Conservation (phyloP, 2,329 filamentous ascomycete species). For the Acephala macrosclerotiorum region DNA sequence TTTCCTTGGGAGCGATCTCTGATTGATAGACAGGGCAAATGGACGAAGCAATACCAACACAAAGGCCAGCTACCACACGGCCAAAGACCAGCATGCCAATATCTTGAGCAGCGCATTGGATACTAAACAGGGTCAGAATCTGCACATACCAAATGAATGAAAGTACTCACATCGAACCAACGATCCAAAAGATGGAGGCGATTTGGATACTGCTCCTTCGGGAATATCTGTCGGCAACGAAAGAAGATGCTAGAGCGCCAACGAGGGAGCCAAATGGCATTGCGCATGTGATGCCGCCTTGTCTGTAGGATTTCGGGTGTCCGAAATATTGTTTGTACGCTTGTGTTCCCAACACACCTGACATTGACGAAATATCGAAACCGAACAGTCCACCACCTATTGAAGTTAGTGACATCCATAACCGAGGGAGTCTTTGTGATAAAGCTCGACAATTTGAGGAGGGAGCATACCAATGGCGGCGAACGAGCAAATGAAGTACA, state of each 20-base stretch:
- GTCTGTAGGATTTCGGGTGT: slow-evolving; percentile 62
- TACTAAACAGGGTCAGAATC: slow-evolving; percentile 48
- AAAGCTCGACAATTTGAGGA: not conserved
- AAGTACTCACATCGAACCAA: slow-evolving; percentile 47
- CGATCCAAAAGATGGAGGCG: slow-evolving; percentile 56
- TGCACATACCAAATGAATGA: not conserved
- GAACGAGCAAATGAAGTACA: slow-evolving; percentile 68
- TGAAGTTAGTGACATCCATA: slow-evolving; percentile 20
- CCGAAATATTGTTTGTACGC: slow-evolving; percentile 78
- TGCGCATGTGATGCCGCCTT: slow-evolving; percentile 75
- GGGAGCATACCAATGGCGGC: slow-evolving; percentile 62
- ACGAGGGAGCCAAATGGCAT: slow-evolving; percentile 78
- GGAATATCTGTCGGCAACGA: slow-evolving; percentile 60
- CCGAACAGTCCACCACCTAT: slow-evolving; percentile 74
- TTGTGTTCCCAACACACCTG: slow-evolving; percentile 69
- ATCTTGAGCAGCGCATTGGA: slow-evolving; percentile 66
- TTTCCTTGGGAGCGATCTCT: slow-evolving; percentile 67
- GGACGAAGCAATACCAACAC: slow-evolving; percentile 75
- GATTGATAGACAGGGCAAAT: slow-evolving; percentile 74
- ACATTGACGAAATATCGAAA: slow-evolving; percentile 82
- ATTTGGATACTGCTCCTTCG: slow-evolving; percentile 55
- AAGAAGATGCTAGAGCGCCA: slow-evolving; percentile 63
- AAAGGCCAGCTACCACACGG: slow-evolving; percentile 74
- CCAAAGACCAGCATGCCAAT: slow-evolving; percentile 76
- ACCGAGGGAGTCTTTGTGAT: not conserved